A percentile compares a stretch with the other conserved stretches of the same genome.
Evolutionary conservation across 352 stramenopile species (phyloP).

Genomic region (Pythium aristosporum): DNA sequence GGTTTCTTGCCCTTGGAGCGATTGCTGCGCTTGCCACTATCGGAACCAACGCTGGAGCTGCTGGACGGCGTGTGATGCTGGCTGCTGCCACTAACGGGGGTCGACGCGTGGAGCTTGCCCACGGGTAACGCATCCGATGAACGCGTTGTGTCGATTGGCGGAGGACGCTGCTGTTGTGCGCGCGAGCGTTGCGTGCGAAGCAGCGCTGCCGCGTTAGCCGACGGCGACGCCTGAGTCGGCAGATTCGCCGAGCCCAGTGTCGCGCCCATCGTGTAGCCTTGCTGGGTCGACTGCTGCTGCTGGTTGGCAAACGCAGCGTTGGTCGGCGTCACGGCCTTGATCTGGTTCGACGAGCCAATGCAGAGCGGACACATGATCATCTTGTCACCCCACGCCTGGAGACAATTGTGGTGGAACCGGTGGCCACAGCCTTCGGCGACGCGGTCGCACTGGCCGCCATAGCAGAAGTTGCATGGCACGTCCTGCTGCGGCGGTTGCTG

Average conservation of each 20-base stretch:
- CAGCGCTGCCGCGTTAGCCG: background rate
- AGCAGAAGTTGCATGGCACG: constrained; percentile 27
- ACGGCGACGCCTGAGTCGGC: constrained; percentile 1
- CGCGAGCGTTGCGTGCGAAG: constrained; percentile 12
- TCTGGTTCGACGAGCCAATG: constrained; percentile 15
- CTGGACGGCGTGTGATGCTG: constrained; percentile 15
- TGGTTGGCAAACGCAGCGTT: constrained; percentile 26
- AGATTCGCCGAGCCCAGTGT: constrained; percentile 11
- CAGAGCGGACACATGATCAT: constrained; percentile 30
- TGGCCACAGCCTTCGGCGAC: constrained; percentile 62
- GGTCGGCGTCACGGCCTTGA: constrained; percentile 27
- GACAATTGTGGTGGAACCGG: constrained; percentile 59
- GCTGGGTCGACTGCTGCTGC: constrained; percentile 15
- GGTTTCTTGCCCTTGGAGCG: constrained; percentile 68
- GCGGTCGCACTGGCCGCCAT: constrained; percentile 34
- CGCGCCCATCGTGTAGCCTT: constrained; percentile 18
- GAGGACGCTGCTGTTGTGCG: constrained; percentile 22
- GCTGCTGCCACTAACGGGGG: constrained; percentile 4
- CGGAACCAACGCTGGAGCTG: constrained; percentile 14
- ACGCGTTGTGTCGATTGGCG: constrained; percentile 29
- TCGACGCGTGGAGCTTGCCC: constrained; percentile 19
- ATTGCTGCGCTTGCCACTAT: constrained; percentile 17
- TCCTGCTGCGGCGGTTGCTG: constrained; percentile 25
- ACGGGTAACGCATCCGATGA: constrained; percentile 17
- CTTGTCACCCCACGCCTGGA: constrained; percentile 68